Conservation (phyloP, 2,329 filamentous ascomycete genomes). For the Claviceps purpurea region DNA sequence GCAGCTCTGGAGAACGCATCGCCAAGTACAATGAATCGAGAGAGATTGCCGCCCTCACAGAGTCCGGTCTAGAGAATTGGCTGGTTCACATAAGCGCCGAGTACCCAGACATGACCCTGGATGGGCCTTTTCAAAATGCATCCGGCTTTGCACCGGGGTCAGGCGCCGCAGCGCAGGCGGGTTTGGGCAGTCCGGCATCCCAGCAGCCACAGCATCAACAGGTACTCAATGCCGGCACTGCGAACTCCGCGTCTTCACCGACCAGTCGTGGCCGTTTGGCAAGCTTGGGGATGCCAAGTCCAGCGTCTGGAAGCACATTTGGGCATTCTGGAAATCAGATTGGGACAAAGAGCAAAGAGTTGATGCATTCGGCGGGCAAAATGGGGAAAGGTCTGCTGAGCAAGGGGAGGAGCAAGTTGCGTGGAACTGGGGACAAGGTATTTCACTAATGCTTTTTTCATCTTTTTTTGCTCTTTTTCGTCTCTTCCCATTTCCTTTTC, state of each 20-base stretch:
- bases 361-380: slow-evolving; percentile 75
- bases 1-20: slow-evolving; percentile 54
- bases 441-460: slow-evolving; percentile 47
- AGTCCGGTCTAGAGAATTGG: slow-evolving; percentile 60
- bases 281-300: slow-evolving; percentile 22
- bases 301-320: slow-evolving; percentile 31
- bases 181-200: slow-evolving; percentile 11
- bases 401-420: slow-evolving; percentile 78
- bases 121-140: slow-evolving; percentile 13
- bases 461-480: slow-evolving; percentile 15
- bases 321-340: slow-evolving; percentile 48
- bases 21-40: slow-evolving; percentile 60
- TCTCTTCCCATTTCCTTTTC: background rate
- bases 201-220: slow-evolving; percentile 44
- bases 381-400: slow-evolving; percentile 84
- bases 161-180: slow-evolving; percentile 11
- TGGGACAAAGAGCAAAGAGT: slow-evolving; percentile 75
- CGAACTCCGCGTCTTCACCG: slow-evolving; percentile 14
- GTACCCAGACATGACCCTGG: slow-evolving; percentile 25
- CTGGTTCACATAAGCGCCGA: slow-evolving; percentile 30
- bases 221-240: slow-evolving; percentile 33
- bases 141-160: slow-evolving; percentile 6
- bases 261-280: slow-evolving; percentile 23
- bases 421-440: slow-evolving; percentile 71
- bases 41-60: slow-evolving; percentile 53